Evolutionary conservation across 2,329 filamentous ascomycete genomes (phyloP).

Genomic region (Dothidotthia symphoricarpi): DNA sequence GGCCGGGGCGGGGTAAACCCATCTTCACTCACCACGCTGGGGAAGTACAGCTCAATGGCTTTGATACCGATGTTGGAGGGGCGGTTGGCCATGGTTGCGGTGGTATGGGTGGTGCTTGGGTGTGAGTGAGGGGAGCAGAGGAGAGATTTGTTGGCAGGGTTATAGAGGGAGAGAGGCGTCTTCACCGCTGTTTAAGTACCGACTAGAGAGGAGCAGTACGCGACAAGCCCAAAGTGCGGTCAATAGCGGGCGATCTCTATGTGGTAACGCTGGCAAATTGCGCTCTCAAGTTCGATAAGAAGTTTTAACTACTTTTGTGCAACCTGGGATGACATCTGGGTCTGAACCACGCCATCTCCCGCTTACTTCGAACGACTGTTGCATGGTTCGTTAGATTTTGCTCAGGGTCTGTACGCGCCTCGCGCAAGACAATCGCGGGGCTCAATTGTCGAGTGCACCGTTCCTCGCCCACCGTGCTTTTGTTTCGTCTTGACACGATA

Average conservation of each 20-base stretch:
- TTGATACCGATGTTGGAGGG: slow-evolving; percentile 55
- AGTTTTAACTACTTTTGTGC: slow-evolving; percentile 28
- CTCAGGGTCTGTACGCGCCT: slow-evolving; percentile 3
- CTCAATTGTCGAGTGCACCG: no score
- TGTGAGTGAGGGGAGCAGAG: slow-evolving; percentile 9
- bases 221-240: slow-evolving; percentile 39
- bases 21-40: slow-evolving; percentile 47
- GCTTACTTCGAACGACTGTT: slow-evolving; percentile 12
- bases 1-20: slow-evolving; percentile 7
- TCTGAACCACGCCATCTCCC: slow-evolving; percentile 31
- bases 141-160: slow-evolving; percentile 13
- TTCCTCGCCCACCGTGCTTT: no score
- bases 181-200: slow-evolving; percentile 41
- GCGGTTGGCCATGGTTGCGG: slow-evolving; percentile 44
- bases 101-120: slow-evolving; percentile 4
- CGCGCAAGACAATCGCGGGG: not conserved
- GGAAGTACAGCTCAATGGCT: slow-evolving; percentile 56
- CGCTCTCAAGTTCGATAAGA: slow-evolving; percentile 15
- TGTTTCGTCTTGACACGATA: slow-evolving; percentile 1
- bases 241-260: slow-evolving; percentile 33
- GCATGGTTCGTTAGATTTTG: slow-evolving; percentile 6
- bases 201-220: slow-evolving; percentile 18
- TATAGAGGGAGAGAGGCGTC: slow-evolving; percentile 18
- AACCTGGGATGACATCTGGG: slow-evolving; percentile 7
- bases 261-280: slow-evolving; percentile 31